Evolutionary conservation across 192 early-diverging fungal genomes (phyloP), one percentile per base, ranked within the genome.

Genomic region (Oehlia diaphana): DNA sequence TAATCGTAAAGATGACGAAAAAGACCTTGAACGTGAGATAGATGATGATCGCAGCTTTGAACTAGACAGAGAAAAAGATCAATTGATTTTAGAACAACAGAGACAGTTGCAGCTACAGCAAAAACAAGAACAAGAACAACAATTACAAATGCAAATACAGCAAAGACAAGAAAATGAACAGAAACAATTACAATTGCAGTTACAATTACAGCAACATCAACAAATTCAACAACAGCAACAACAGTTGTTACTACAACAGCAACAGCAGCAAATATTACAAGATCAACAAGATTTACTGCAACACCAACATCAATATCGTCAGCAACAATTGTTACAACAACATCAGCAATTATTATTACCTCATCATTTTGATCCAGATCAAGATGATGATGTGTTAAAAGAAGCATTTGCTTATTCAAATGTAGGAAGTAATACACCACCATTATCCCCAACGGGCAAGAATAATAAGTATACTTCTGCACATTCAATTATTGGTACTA

Each of bases 371-470:
- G 74, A 78, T 16, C 66, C 49, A 44, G 81, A 82, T 49, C 74
- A 78, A 26, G 81, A 82, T 65, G 81, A 82, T 66, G 81, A 82
- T 31, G 81, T 82, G n/a, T 37, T 82, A 9, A 82, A 82, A 31
- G 81, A 79, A 72, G 81, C 70, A 14, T 82, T 82, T 65, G 28
- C 79, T 19, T 75, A 75, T 35, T 16, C 80, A 28, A 64, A 31
- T 42, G n/a, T 81, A 35, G 67, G 26, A 69, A 67, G 75, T 12
- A 76, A 61, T 19, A 63, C 80, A 13, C 81, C 81, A 10, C 81
- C 81, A 37, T 72, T 77, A 10, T 82, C 74, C 9, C 81, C 81
- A 12, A 53, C 44, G 16, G 49, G 39, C 5, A 26, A 72, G 31
- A 64, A 53, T 37, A 42, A 42, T 44, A 81, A 83, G 49, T 75